phyloP scores from a whole-genome alignment of 2,329 filamentous ascomycete genomes.

The Botrytis hyacinthi region DNA sequence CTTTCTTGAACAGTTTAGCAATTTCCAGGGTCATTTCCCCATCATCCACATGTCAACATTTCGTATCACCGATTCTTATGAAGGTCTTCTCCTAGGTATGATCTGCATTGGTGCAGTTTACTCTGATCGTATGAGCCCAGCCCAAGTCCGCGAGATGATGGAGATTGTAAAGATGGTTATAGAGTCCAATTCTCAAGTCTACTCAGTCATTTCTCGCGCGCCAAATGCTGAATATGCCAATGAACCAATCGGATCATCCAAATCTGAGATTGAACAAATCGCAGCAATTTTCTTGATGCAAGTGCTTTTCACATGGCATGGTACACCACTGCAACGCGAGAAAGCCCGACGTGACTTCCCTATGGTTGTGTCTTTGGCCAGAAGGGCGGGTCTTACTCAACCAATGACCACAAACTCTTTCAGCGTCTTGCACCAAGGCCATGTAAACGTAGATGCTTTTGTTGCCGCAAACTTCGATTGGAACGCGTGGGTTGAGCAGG shows the following conservation, averaged over 20 bases:
- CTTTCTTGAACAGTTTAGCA: constrained; percentile 68
- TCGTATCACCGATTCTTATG: constrained; percentile 62
- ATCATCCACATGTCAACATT: constrained; percentile 72
- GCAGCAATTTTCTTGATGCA: constrained; percentile 64
- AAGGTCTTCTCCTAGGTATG: constrained; percentile 66
- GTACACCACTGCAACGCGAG: constrained; percentile 63
- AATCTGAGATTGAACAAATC: constrained; percentile 60
- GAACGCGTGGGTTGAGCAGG: constrained; percentile 67
- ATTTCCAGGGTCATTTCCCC: constrained; percentile 72
- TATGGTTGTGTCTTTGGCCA: constrained; percentile 54
- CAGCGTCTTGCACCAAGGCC: constrained; percentile 60
- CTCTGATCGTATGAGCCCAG: constrained; percentile 58
- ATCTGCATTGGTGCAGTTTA: constrained; percentile 74
- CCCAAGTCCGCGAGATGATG: constrained; percentile 66
- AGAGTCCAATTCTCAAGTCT: constrained; percentile 54
- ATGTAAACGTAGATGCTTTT: constrained; percentile 47
- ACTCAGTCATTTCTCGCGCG: constrained; percentile 45
- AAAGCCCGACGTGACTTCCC: constrained; percentile 59
- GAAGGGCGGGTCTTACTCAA: constrained; percentile 55
- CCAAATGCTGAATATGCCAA: constrained; percentile 43
- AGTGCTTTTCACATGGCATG: constrained; percentile 67
- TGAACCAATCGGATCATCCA: constrained; percentile 40
- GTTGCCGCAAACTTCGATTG: constrained; percentile 60
- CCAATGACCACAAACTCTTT: constrained; percentile 51
- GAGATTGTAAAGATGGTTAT: constrained; percentile 59